Base-by-base conservation (phyloP, 345 rosid species). In the Citrus sp. region DNA sequence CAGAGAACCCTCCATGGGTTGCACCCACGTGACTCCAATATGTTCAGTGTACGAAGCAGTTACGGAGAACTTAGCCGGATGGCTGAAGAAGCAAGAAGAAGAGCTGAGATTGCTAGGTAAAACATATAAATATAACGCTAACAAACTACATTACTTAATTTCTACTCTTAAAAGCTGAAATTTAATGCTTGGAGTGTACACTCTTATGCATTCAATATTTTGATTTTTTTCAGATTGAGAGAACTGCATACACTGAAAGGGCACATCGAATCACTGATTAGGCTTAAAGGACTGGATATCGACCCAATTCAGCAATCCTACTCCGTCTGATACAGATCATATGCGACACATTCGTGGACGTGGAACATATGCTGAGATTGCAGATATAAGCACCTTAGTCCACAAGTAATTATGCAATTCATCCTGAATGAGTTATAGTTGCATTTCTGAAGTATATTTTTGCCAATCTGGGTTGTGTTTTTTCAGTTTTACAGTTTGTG, bases 21-120 rank as follows among this genome's bases (percentile, higher is more conserved):
- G 58, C 82, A 87, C 14, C 77, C 89, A 74, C 89, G 80, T 2
- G 87, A 87, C 9, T 80, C 85, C 72, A 77, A 64, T 77, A 88
- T 82, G 88, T 87, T 89, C 84, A 79, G 21, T 16, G 90, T 85
- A n/a, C 86, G 85, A 14, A 73, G 46, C 63, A 83, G 78, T 65
- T 83, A 37, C 73, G 64, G 77, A 5, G 88, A 83, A 64, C 87
- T 84, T 54, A 87, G 84, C 71, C 87, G 79, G 73, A 80, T 87
- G 85, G 90, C 87, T 34, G 89, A 82, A 77, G 92, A 88, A 77
- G 92, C 93, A 34, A 90, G 83, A 70, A 79, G 90, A 67, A 78
- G 89, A 73, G 89, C 89, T 10, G 90, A 88, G 79, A 88, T 85
- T 40, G 85, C 91, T 34, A 85, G 88, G 88, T 86, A 84, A 30